Base-by-base conservation (phyloP, 2,329 filamentous ascomycete genomes). In the Podosphaera fusca region DNA sequence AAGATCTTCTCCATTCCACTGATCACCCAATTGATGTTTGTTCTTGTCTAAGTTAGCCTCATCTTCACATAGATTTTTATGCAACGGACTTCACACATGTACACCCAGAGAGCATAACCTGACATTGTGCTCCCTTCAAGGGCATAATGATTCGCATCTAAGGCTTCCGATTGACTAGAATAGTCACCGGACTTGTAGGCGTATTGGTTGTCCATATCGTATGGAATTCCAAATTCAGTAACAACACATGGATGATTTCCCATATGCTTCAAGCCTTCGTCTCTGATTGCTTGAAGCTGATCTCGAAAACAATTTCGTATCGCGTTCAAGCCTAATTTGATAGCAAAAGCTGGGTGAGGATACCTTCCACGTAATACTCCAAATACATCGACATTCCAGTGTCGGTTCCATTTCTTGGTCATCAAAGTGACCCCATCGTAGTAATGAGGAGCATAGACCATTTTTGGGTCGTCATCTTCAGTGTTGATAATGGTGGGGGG, bases 351-450 rank as follows among this genome's bases (percentile, higher is more conserved):
- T 10, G 92, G 92, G 30, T 84, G 85, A 62, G 85, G 74, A 66
- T 98, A 98, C 61, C 83, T 84, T 10, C 92, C 92, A 51, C 92
- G 83, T 49, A 98, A 74, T 12, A 98, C 79, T 2, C 92, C 92
- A 55, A 98, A 81, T 3, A 98, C 87, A 67, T 98, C 92, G 6
- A 98, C 85, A 63, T 98, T 98, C 85, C 92, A 98, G 14, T 84
- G 81, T 45, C 89, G 84, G 67, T 96, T 98, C 92, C 92, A 98
- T 69, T 95, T 94, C 71, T 98, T 98, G 10, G 87, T 96, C 77
- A 98, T 85, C 3, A 98, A 75, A 0, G 92, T 98, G 57, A 98
- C 84, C 9, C 92, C 92, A 64, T 98, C 92, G 69, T 98, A 98
- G 67, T 87, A 98, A 70, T 98, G 92, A 1, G 89, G 87, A 8